Evolutionary conservation across 805 yeast genomes (phyloP).

Genomic region (Candida boleticola): DNA sequence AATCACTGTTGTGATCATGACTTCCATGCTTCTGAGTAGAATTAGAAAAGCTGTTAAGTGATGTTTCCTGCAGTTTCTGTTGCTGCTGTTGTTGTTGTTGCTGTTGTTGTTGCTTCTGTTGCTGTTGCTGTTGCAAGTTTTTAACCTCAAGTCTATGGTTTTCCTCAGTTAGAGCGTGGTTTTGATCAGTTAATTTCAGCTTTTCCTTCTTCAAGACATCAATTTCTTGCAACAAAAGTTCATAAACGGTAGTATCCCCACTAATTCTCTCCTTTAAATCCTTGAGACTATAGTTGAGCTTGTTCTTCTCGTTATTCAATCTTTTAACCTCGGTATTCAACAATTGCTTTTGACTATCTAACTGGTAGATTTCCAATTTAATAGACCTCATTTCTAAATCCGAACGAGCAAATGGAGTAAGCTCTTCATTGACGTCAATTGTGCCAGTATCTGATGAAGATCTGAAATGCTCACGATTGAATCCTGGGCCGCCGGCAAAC

Average conservation of each 20-base stretch:
- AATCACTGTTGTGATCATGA: background rate
- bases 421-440: conserved; percentile 4
- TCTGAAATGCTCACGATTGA: conserved; percentile 32
- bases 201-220: conserved; percentile 48
- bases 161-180: conserved; percentile 21
- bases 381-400: conserved; percentile 39
- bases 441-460: conserved; percentile 41
- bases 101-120: background rate
- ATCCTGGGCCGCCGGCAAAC: conserved; percentile 2
- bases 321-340: conserved; percentile 23
- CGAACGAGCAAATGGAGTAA: conserved; percentile 6
- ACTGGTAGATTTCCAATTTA: conserved; percentile 39
- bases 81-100: background rate
- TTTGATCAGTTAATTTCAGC: conserved; percentile 35
- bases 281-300: conserved; percentile 10
- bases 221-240: conserved; percentile 48
- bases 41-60: background rate
- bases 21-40: background rate
- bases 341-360: conserved; percentile 25
- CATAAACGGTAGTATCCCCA: conserved; percentile 41
- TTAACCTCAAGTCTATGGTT: conserved; percentile 13
- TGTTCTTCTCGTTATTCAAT: conserved; percentile 26
- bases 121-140: background rate
- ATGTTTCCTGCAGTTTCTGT: background rate
- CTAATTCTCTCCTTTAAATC: conserved; percentile 31